A percentile compares a stretch with the other conserved stretches of the same genome.
Evolutionary conservation across 164 flowering plant species (phyloP).

Genomic region (Stephania cephalantha): DNA sequence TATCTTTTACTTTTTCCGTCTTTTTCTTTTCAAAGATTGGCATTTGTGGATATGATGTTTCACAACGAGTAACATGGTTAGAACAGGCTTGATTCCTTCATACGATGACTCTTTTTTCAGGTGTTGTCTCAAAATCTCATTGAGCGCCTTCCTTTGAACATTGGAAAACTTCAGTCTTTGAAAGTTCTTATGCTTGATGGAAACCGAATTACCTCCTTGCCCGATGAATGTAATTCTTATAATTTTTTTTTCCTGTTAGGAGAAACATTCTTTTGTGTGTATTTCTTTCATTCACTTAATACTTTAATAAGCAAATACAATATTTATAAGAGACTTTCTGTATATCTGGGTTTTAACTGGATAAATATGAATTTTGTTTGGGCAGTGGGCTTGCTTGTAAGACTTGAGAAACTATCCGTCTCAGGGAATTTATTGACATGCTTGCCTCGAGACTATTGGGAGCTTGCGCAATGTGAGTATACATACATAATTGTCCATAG

Average conservation of each 20-base stretch:
- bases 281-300: conserved; percentile 5
- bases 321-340: neutral
- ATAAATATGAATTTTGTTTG: conserved; percentile 13
- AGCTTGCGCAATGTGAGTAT: conserved; percentile 91
- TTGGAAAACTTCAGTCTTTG: conserved; percentile 81
- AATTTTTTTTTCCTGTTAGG: conserved; percentile 16
- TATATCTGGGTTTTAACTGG: conserved; percentile 3
- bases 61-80: neutral
- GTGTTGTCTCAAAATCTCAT: conserved; percentile 66
- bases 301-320: neutral
- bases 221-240: conserved; percentile 83
- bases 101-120: conserved; percentile 34
- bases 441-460: conserved; percentile 93
- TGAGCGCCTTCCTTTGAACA: conserved; percentile 64
- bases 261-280: conserved; percentile 8
- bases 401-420: conserved; percentile 76
- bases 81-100: conserved; percentile 4
- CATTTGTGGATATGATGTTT: neutral
- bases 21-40: neutral
- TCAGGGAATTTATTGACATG: conserved; percentile 51
- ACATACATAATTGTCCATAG: neutral
- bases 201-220: conserved; percentile 61
- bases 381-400: conserved; percentile 84
- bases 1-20: neutral
- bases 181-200: conserved; percentile 75